phyloP scores from a whole-genome alignment of 495 filamentous ascomycete genomes.

The Bathelium albidoporum region DNA sequence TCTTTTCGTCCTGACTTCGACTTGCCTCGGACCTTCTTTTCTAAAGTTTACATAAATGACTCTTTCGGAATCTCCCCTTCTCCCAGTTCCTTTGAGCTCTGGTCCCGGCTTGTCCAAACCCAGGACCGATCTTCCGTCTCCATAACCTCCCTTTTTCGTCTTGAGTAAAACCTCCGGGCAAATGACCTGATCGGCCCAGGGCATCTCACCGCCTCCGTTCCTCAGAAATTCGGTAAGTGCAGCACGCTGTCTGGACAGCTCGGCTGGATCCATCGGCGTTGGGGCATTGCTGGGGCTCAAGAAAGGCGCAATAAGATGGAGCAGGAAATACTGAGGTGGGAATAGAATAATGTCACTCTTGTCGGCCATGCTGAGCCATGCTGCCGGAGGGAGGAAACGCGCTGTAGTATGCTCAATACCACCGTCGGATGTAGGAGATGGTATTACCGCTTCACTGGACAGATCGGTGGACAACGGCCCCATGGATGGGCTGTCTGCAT shows the following conservation, averaged over 20 bases:
- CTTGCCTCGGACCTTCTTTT: conserved; percentile 31
- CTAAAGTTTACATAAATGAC: conserved; percentile 60
- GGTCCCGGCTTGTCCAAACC: conserved; percentile 59
- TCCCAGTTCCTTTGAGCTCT: conserved; percentile 49
- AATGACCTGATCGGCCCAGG: conserved; percentile 73
- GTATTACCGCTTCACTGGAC: conserved; percentile 30
- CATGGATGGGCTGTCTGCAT: conserved; percentile 24
- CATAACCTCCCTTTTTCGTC: conserved; percentile 28
- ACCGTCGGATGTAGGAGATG: conserved; percentile 66
- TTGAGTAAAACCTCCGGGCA: conserved; percentile 50
- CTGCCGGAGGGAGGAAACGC: conserved; percentile 55
- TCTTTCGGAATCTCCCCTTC: conserved; percentile 60
- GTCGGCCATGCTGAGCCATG: conserved; percentile 56
- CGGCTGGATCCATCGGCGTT: conserved; percentile 26
- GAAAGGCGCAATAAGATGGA: conserved; percentile 59
- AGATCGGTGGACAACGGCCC: conserved; percentile 11
- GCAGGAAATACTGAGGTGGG: conserved; percentile 79
- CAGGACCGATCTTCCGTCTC: conserved; percentile 52
- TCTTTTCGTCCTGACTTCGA: conserved; percentile 28
- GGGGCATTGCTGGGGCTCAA: conserved; percentile 30
- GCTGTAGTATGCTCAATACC: conserved; percentile 78
- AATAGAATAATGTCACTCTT: conserved; percentile 68
- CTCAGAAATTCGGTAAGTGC: conserved; percentile 49
- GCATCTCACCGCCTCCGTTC: conserved; percentile 39
- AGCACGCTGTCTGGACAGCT: conserved; percentile 46